These are phyloP conservation scores for Puya raimondii DNA, from an alignment of 176 grass and related monocot species.

Conservation along the genomic window DNA sequence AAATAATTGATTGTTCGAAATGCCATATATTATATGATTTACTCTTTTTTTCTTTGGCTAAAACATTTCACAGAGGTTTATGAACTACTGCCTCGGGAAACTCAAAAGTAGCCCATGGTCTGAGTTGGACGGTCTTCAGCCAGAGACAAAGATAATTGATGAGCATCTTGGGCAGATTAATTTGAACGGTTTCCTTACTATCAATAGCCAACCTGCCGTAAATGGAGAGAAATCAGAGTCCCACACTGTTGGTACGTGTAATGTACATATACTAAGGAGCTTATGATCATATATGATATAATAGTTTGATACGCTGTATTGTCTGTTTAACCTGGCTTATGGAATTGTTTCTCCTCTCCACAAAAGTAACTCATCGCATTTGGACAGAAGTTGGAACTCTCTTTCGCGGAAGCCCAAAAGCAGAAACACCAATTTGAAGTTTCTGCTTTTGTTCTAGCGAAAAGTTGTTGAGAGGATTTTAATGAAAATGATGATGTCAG, in stretches of 20 bases:
- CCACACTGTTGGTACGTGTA: slow-evolving; percentile 49
- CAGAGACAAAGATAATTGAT: slow-evolving; percentile 74
- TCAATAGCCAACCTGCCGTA: slow-evolving; percentile 80
- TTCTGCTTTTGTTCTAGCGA: too few relatives aligned
- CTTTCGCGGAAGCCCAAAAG: too few relatives aligned
- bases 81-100: slow-evolving; percentile 57
- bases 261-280: neutral
- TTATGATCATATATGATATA: neutral
- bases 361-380: too few relatives aligned
- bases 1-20: neutral
- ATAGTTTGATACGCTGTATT: slow-evolving; percentile 6
- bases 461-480: too few relatives aligned
- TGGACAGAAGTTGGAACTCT: too few relatives aligned
- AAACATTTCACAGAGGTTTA: slow-evolving; percentile 39
- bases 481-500: too few relatives aligned
- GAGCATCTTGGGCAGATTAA: slow-evolving; percentile 64
- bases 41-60: neutral
- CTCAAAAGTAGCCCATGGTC: slow-evolving; percentile 76
- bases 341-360: too few relatives aligned
- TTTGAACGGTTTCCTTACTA: slow-evolving; percentile 80
- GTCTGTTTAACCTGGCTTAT: neutral
- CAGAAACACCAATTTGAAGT: too few relatives aligned
- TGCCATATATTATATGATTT: neutral
- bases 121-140: slow-evolving; percentile 73
- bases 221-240: slow-evolving; percentile 78